phyloP scores from a whole-genome alignment of 495 filamentous ascomycete species.

The Cercophora sp. region DNA sequence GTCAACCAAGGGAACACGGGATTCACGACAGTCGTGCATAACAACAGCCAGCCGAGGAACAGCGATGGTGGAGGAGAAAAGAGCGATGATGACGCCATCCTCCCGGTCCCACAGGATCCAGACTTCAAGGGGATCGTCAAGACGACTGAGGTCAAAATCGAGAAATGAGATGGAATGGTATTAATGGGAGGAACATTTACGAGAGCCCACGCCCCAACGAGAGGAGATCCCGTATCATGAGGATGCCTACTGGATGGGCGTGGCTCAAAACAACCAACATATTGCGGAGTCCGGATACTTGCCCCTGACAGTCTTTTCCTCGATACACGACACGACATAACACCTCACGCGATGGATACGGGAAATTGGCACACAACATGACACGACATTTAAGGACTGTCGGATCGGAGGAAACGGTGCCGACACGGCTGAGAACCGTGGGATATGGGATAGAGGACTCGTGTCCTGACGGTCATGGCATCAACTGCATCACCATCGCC shows the following conservation, averaged over 20 bases:
- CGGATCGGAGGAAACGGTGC: too few species aligned
- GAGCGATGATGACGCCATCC: slow-evolving; percentile 11
- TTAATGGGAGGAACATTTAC: too few species aligned
- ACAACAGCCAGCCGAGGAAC: not conserved
- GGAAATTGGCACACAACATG: too few species aligned
- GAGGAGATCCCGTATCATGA: not conserved
- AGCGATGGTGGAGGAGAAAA: not conserved
- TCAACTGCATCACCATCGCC: too few species aligned
- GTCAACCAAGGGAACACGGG: slow-evolving; percentile 7
- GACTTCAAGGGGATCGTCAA: slow-evolving; percentile 18
- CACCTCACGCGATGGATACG: not conserved
- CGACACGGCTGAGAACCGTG: too few species aligned
- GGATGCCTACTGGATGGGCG: too few species aligned
- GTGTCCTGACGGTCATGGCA: too few species aligned
- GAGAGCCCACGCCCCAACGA: not conserved
- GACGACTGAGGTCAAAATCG: slow-evolving; percentile 16
- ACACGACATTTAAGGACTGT: too few species aligned
- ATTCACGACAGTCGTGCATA: slow-evolving; percentile 7
- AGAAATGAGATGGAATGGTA: slow-evolving; percentile 9
- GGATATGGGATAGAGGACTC: too few species aligned
- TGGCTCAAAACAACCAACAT: too few species aligned
- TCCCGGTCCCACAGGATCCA: not conserved
- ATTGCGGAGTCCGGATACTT: too few species aligned
- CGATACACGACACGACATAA: not conserved
- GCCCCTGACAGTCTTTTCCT: not conserved